Percentiles rank a stretch among this genome's conserved stretches.
Conservation (phyloP, 352 stramenopile genomes). For the Phytopythium mirpurense region DNA sequence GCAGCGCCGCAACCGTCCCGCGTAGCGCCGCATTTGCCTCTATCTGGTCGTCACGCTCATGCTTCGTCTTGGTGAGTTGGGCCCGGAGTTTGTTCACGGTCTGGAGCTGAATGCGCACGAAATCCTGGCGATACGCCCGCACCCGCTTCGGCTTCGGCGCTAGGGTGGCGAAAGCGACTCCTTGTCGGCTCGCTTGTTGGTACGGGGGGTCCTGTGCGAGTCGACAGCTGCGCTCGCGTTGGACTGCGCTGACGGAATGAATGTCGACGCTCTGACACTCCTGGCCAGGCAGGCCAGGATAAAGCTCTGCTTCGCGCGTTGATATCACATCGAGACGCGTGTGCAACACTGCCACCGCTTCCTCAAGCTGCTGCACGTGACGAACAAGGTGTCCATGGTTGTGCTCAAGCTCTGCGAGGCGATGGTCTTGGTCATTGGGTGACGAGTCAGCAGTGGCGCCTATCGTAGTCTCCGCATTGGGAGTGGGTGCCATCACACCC, state of each 20-base stretch:
- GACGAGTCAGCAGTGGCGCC: neutral
- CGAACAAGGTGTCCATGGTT: neutral
- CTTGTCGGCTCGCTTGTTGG: neutral
- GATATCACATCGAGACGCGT: neutral
- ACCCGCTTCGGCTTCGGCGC: neutral
- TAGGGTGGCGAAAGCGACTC: neutral
- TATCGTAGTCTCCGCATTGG: neutral
- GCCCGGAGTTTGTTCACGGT: neutral
- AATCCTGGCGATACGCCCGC: too few relatives aligned
- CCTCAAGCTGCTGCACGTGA: neutral
- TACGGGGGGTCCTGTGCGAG: neutral
- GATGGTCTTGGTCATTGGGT: neutral
- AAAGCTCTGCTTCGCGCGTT: too few relatives aligned
- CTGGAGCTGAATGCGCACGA: neutral
- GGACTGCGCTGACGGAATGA: too few relatives aligned
- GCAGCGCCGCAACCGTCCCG: neutral
- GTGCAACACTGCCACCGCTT: neutral
- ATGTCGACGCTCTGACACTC: too few relatives aligned
- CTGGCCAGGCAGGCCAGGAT: too few relatives aligned
- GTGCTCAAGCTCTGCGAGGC: neutral
- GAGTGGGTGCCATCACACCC: neutral
- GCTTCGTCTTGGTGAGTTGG: neutral
- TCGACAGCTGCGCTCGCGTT: neutral
- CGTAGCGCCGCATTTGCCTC: neutral
- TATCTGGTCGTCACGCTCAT: neutral